A percentile compares a stretch with the other conserved stretches of the same genome.
phyloP scores from a whole-genome alignment of 2,329 filamentous ascomycete genomes.

The Ceratocystis cacaofunesta region DNA sequence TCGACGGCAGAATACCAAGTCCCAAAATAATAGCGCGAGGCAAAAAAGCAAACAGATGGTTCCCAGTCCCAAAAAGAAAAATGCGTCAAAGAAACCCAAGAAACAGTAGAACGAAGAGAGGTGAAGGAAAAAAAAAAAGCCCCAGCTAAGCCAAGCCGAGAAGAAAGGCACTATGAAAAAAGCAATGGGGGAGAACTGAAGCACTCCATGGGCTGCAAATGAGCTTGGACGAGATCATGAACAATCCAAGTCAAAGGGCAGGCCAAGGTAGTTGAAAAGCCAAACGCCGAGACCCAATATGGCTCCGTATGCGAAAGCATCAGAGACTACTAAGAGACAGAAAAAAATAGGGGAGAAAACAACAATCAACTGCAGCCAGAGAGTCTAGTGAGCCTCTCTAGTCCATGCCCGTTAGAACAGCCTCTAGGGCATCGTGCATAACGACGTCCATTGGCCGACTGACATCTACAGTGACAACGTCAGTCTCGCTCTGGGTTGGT shows the following conservation, averaged over 20 bases:
- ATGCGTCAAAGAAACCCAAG: background rate
- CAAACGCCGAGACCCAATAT: background rate
- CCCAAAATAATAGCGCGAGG: background rate
- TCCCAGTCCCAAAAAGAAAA: background rate
- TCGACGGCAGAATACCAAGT: background rate
- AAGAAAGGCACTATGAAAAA: background rate
- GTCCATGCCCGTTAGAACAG: constrained; percentile 39
- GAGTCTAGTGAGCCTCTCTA: constrained; percentile 2
- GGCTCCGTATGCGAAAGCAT: background rate
- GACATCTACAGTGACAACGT: constrained; percentile 59
- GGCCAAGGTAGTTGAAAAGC: background rate
- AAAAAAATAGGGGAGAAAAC: background rate
- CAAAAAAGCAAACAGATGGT: background rate
- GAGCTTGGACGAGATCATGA: constrained; percentile 13
- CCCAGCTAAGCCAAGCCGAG: background rate
- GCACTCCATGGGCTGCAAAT: background rate
- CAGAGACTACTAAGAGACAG: background rate
- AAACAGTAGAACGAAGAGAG: background rate
- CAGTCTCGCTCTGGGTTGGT: constrained; percentile 53
- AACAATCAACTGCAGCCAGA: background rate
- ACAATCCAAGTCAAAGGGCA: constrained; percentile 6
- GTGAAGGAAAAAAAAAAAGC: background rate
- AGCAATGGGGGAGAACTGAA: background rate
- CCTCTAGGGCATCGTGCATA: constrained; percentile 41
- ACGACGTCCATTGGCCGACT: constrained; percentile 44